phyloP scores from a whole-genome alignment of 306 rosid genomes.

The Astragalus membranaceus region DNA sequence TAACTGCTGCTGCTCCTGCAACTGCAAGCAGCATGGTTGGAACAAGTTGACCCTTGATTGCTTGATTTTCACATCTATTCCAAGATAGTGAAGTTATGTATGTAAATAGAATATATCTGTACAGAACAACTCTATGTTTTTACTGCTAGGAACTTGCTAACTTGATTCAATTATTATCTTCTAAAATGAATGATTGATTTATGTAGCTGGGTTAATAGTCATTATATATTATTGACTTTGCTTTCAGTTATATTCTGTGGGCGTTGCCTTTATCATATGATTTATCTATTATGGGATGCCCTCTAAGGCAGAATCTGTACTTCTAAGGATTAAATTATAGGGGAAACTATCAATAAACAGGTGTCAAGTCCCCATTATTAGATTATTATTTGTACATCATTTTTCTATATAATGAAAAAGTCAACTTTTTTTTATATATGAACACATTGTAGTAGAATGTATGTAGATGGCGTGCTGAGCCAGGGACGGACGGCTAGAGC shows the following conservation, averaged over 20 bases:
- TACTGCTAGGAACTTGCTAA: conserved; percentile 33
- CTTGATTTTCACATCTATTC: not conserved
- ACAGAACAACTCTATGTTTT: conserved; percentile 33
- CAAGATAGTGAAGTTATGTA: conserved; percentile 15
- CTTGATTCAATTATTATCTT: conserved; percentile 29
- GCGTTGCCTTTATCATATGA: not conserved
- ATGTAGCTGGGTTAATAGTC: conserved; percentile 5
- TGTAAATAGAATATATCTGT: conserved; percentile 30
- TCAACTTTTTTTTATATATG: not conserved
- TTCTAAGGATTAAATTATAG: not conserved
- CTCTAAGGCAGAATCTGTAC: not conserved
- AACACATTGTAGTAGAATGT: not conserved
- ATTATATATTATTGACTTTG: conserved; percentile 1
- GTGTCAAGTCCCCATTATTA: not conserved
- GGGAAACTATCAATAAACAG: not conserved
- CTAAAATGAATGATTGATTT: conserved; percentile 23
- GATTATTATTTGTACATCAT: not conserved
- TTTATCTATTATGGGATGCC: not conserved
- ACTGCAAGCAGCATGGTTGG: conserved; percentile 50
- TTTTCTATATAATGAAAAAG: not conserved
- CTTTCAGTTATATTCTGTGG: not conserved
- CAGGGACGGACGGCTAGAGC: not conserved
- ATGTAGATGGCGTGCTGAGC: not conserved
- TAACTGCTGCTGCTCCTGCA: conserved; percentile 33
- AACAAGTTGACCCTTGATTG: conserved; percentile 42